These are phyloP conservation scores for Blastobotrys muscicola DNA, from an alignment of 805 yeast species.

Conservation along the genomic window DNA sequence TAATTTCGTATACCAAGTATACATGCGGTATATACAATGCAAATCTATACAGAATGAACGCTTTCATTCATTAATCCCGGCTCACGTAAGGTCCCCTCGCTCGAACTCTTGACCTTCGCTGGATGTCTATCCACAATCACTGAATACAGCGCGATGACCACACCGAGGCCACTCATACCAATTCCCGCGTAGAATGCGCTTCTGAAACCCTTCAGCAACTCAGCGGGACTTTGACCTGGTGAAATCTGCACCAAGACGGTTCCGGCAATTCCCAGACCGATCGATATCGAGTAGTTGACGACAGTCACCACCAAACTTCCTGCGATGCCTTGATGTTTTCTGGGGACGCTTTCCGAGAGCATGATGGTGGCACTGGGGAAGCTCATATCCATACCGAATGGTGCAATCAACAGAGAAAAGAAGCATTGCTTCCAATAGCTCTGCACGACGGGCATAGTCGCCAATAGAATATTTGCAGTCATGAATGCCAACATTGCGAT, in stretches of 20 bases:
- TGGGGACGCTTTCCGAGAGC: slow-evolving; percentile 49
- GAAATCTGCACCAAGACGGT: slow-evolving; percentile 34
- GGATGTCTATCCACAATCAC: background rate
- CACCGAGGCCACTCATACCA: slow-evolving; percentile 49
- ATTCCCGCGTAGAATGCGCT: slow-evolving; percentile 51
- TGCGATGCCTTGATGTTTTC: slow-evolving; percentile 65
- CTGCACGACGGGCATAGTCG: slow-evolving; percentile 50
- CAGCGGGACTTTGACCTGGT: slow-evolving; percentile 6
- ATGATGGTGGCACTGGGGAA: slow-evolving; percentile 67
- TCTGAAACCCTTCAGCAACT: slow-evolving; percentile 40
- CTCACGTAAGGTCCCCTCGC: too few species aligned
- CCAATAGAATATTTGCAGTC: slow-evolving; percentile 44
- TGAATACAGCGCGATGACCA: slow-evolving; percentile 12
- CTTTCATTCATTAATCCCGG: too few species aligned
- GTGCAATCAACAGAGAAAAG: slow-evolving; percentile 44
- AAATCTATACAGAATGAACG: too few species aligned
- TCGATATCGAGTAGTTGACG: slow-evolving; percentile 60
- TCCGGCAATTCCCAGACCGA: slow-evolving; percentile 65
- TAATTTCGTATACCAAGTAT: too few species aligned
- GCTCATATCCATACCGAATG: slow-evolving; percentile 72
- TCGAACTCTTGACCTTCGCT: too few species aligned
- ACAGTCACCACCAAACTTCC: slow-evolving; percentile 65
- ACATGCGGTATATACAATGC: too few species aligned
- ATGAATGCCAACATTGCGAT: slow-evolving; percentile 45
- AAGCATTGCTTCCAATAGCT: slow-evolving; percentile 50